These are phyloP conservation scores for Myxozyma monticola DNA, from an alignment of 805 yeast species.

Conservation along the genomic window DNA sequence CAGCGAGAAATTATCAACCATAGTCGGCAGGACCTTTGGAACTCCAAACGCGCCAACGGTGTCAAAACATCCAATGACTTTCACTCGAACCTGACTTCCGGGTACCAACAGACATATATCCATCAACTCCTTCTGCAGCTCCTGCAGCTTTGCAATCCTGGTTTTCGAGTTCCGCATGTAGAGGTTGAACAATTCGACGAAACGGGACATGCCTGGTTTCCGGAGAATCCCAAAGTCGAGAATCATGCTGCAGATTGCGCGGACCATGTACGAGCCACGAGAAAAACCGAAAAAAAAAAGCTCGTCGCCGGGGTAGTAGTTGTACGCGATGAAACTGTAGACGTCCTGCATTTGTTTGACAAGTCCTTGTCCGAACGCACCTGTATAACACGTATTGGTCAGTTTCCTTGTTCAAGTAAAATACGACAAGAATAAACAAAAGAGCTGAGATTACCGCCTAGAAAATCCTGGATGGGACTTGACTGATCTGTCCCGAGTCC, in stretches of 20 bases:
- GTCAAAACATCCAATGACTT: slow-evolving; percentile 26
- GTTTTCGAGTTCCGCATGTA: neutral
- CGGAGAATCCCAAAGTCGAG: slow-evolving; percentile 16
- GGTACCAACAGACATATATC: neutral
- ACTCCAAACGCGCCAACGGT: slow-evolving; percentile 29
- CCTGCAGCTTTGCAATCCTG: neutral
- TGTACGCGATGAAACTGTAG: slow-evolving; percentile 20
- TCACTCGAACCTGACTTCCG: neutral
- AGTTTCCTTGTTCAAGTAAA: neutral
- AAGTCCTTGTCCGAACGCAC: slow-evolving; percentile 10
- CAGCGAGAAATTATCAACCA: slow-evolving; percentile 3
- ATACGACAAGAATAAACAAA: neutral
- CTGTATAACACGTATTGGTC: neutral
- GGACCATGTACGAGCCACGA: slow-evolving; percentile 22
- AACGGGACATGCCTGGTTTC: slow-evolving; percentile 19
- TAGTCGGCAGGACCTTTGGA: slow-evolving; percentile 5
- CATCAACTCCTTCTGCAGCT: neutral
- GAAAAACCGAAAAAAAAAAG: slow-evolving; percentile 28
- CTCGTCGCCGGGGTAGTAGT: slow-evolving; percentile 25
- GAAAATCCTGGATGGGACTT: neutral
- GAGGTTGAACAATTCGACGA: slow-evolving; percentile 12
- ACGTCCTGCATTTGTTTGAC: slow-evolving; percentile 12
- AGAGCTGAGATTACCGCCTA: no score
- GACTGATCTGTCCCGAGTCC: slow-evolving; percentile 14
- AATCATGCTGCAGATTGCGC: slow-evolving; percentile 18